Conservation (phyloP, 495 filamentous ascomycete species). For the Pyrenopolyporus hunteri region DNA sequence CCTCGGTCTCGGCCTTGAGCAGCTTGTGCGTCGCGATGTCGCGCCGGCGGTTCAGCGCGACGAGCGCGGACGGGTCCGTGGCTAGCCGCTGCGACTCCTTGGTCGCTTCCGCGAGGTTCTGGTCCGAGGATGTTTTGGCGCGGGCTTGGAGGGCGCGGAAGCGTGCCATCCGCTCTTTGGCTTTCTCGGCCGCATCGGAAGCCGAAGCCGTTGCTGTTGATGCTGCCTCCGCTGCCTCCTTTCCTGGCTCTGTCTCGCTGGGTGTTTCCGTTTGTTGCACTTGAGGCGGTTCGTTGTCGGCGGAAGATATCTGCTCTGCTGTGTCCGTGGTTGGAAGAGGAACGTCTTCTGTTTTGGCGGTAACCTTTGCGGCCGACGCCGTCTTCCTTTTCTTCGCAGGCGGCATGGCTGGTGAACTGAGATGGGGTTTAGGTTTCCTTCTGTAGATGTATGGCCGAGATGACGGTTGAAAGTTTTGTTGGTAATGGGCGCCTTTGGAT, state of each 20-base stretch:
- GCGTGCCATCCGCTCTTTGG: slow-evolving; percentile 64
- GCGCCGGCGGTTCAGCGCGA: slow-evolving; percentile 75
- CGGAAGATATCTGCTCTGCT: slow-evolving; percentile 3
- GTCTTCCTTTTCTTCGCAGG: slow-evolving; percentile 60
- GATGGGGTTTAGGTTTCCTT: not conserved
- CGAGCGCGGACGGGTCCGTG: slow-evolving; percentile 74
- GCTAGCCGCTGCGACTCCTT: slow-evolving; percentile 81
- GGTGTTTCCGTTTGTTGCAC: slow-evolving; percentile 26
- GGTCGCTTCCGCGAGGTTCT: slow-evolving; percentile 82
- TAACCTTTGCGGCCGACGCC: slow-evolving; percentile 30
- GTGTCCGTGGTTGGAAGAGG: slow-evolving; percentile 22
- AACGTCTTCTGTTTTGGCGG: slow-evolving; percentile 6
- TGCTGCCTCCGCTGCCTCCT: slow-evolving; percentile 12
- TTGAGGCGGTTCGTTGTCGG: slow-evolving; percentile 16
- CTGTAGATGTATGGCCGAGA: not conserved
- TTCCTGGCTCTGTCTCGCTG: slow-evolving; percentile 7
- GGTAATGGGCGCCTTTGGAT: not conserved
- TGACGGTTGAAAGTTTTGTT: not conserved
- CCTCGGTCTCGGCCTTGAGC: slow-evolving; percentile 86
- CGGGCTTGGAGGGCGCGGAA: slow-evolving; percentile 89
- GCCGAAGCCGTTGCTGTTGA: slow-evolving; percentile 21
- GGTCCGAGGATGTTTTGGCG: slow-evolving; percentile 76
- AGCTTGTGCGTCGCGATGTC: slow-evolving; percentile 91
- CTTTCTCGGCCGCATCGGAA: slow-evolving; percentile 52
- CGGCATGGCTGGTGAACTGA: slow-evolving; percentile 41